Evolutionary conservation across 371 early-diverging fungal species (phyloP).

Genomic region (Mortierella sp.): DNA sequence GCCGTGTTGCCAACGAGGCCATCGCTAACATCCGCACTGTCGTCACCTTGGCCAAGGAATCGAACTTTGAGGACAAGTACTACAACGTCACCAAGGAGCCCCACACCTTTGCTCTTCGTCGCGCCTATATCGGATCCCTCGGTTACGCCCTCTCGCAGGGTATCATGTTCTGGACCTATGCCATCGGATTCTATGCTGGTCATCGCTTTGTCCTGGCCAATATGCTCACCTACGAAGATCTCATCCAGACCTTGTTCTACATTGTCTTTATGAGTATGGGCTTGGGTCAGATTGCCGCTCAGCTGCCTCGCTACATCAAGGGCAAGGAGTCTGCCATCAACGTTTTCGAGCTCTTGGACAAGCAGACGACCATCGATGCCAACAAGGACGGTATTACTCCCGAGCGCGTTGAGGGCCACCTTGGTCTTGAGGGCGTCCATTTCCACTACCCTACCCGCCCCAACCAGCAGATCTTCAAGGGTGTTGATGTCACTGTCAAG

Average conservation of each 20-base stretch:
- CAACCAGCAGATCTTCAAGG: conserved; percentile 72
- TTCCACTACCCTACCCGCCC: conserved; percentile 86
- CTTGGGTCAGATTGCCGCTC: conserved; percentile 67
- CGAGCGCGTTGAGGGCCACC: conserved; percentile 51
- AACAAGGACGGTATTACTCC: conserved; percentile 54
- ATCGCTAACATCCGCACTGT: conserved; percentile 92
- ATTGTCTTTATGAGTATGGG: conserved; percentile 82
- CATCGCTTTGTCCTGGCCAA: conserved; percentile 30
- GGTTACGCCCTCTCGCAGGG: conserved; percentile 81
- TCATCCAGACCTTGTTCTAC: conserved; percentile 67
- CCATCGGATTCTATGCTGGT: conserved; percentile 64
- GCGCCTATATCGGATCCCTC: conserved; percentile 68
- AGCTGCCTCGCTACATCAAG: conserved; percentile 70
- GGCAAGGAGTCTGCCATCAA: conserved; percentile 87
- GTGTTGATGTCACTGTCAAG: conserved; percentile 69
- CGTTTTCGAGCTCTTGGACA: conserved; percentile 71
- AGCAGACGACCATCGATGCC: conserved; percentile 68
- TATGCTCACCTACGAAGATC: conserved; percentile 12
- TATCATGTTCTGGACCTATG: conserved; percentile 73
- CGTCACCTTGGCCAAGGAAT: conserved; percentile 84
- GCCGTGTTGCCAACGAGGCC: conserved; percentile 87
- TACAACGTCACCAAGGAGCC: conserved; percentile 72
- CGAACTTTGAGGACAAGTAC: conserved; percentile 72
- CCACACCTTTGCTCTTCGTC: conserved; percentile 70
- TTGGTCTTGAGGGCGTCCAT: conserved; percentile 66